Percentiles rank a stretch among this genome's conserved stretches.
These are phyloP conservation scores for Kandelia obovata DNA, from an alignment of 345 rosid genomes.

Conservation along the genomic window DNA sequence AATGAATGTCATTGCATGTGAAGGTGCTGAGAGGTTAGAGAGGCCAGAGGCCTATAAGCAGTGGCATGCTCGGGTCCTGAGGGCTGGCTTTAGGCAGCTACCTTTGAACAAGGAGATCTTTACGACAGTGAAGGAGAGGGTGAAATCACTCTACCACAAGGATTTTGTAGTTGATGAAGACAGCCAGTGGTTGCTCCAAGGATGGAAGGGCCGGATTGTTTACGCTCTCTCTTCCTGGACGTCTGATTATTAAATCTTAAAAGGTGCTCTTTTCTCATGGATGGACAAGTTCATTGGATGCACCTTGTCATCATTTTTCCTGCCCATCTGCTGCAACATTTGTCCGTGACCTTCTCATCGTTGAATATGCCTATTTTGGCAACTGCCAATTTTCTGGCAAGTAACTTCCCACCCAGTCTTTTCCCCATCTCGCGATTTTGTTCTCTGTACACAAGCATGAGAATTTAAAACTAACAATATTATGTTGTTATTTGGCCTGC, in stretches of 20 bases:
- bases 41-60: conserved; percentile 52
- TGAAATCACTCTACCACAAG: conserved; percentile 28
- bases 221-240: conserved; percentile 38
- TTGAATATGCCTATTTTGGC: conserved; percentile 10
- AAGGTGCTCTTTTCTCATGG: background rate
- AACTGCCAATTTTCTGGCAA: background rate
- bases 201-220: conserved; percentile 44
- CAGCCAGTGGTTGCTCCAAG: conserved; percentile 41
- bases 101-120: conserved; percentile 31
- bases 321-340: background rate
- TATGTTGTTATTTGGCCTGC: conserved; percentile 2
- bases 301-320: background rate
- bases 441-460: background rate
- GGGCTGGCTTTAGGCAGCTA: conserved; percentile 41
- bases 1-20: conserved; percentile 60
- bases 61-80: conserved; percentile 26
- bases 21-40: conserved; percentile 52
- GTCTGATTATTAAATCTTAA: conserved; percentile 20
- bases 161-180: conserved; percentile 44
- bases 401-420: no score
- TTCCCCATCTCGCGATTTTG: background rate
- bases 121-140: conserved; percentile 29
- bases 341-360: conserved; percentile 1
- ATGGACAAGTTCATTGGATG: conserved; percentile 9
- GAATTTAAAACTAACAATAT: conserved; percentile 6